These are phyloP conservation scores for Lipomyces spencermartinsiae DNA, from an alignment of 805 yeast genomes.

Conservation along the genomic window DNA sequence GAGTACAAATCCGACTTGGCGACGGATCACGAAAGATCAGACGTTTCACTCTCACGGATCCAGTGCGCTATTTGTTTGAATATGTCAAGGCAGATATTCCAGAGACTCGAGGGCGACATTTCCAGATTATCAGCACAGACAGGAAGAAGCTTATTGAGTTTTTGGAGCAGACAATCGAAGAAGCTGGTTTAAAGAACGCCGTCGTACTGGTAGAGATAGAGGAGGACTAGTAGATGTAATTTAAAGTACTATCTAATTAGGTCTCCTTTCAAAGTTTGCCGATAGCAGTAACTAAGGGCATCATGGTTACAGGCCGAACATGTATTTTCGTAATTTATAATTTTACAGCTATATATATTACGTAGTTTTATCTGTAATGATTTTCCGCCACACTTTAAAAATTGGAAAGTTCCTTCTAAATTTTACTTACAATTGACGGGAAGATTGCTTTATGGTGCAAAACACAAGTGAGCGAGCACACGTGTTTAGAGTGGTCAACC, in stretches of 20 bases:
- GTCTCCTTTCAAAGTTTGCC: neutral
- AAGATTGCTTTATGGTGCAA: neutral
- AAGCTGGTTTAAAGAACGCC: constrained; percentile 82
- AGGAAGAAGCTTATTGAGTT: constrained; percentile 62
- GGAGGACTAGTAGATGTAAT: constrained; percentile 39
- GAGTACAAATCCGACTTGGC: constrained; percentile 87
- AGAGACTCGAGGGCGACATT: constrained; percentile 55
- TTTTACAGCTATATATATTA: neutral
- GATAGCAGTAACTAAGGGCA: neutral
- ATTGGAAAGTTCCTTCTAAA: no score
- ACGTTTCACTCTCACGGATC: constrained; percentile 64
- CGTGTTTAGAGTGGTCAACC: neutral
- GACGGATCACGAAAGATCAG: constrained; percentile 84
- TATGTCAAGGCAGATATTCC: constrained; percentile 67
- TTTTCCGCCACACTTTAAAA: no score
- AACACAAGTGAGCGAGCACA: neutral
- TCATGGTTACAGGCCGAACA: neutral
- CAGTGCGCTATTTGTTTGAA: constrained; percentile 65
- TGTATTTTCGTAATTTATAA: neutral
- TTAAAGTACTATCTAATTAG: neutral
- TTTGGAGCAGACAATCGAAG: constrained; percentile 65
- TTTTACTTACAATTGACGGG: neutral
- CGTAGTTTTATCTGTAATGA: neutral
- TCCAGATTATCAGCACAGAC: constrained; percentile 52
- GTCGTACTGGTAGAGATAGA: constrained; percentile 70